Evolutionary conservation across 805 yeast species (phyloP).

Genomic region (Metschnikowia dekortorum): DNA sequence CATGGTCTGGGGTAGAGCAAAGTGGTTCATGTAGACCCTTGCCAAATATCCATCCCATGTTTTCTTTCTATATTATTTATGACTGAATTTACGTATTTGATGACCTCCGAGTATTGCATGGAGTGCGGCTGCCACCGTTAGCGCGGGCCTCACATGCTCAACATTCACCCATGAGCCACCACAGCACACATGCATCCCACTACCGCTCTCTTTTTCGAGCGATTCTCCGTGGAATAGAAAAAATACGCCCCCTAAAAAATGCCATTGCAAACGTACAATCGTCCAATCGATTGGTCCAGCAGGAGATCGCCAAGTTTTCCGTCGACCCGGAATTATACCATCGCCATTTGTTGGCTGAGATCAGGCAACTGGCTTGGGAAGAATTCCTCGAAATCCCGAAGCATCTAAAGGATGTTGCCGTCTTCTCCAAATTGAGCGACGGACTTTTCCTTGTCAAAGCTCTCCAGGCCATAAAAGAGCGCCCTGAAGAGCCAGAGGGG

Average conservation of each 20-base stretch:
- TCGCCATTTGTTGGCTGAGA: slow-evolving; percentile 16
- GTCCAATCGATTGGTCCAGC: not conserved
- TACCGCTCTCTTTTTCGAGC: slow-evolving; percentile 15
- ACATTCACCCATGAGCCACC: not conserved
- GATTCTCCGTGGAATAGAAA: slow-evolving; percentile 11
- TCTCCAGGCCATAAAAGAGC: slow-evolving; percentile 5
- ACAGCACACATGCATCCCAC: not conserved
- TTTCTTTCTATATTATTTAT: not conserved
- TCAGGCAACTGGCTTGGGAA: slow-evolving; percentile 14
- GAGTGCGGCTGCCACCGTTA: not conserved
- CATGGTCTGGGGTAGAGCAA: slow-evolving; percentile 24
- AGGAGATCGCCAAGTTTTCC: slow-evolving; percentile 9
- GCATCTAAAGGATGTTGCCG: slow-evolving; percentile 3
- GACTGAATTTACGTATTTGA: not conserved
- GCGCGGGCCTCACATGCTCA: not conserved
- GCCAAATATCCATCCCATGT: not conserved
- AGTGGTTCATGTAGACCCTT: slow-evolving; percentile 14
- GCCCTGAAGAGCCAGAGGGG: slow-evolving; percentile 1
- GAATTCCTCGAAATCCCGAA: slow-evolving; percentile 12
- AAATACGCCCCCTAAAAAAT: not conserved
- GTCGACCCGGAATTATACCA: slow-evolving; percentile 14
- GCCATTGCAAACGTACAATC: not conserved
- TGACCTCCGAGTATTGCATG: not conserved
- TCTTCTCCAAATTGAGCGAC: slow-evolving; percentile 3
- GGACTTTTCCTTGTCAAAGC: slow-evolving; percentile 13